phyloP scores from a whole-genome alignment of 148 eudicot species.

The Silene latifolia region DNA sequence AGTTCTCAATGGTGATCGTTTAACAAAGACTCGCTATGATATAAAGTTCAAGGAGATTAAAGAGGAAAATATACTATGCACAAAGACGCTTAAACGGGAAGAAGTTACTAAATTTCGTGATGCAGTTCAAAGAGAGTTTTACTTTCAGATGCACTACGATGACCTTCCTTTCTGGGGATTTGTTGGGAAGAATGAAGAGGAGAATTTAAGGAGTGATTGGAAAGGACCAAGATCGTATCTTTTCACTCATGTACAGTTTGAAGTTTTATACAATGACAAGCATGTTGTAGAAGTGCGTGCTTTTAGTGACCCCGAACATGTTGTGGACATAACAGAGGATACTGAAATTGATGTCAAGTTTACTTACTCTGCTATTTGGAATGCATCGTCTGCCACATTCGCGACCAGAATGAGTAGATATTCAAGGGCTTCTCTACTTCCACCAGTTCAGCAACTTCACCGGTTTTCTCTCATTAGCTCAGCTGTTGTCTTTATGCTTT shows the following conservation, averaged over 20 bases:
- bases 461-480: constrained; percentile 70
- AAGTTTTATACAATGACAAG: constrained; percentile 53
- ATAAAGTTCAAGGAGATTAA: constrained; percentile 52
- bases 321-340: constrained; percentile 64
- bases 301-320: constrained; percentile 69
- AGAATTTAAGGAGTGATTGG: constrained; percentile 25
- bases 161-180: constrained; percentile 89
- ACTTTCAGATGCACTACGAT: constrained; percentile 75
- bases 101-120: constrained; percentile 53
- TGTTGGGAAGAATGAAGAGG: constrained; percentile 69
- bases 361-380: constrained; percentile 68
- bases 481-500: constrained; percentile 49
- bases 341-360: constrained; percentile 44
- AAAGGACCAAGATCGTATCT: constrained; percentile 51
- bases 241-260: constrained; percentile 66
- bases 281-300: constrained; percentile 70
- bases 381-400: constrained; percentile 42
- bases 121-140: constrained; percentile 58
- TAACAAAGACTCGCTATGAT: constrained; percentile 48
- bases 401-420: constrained; percentile 62
- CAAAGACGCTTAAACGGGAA: constrained; percentile 34
- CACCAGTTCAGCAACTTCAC: constrained; percentile 48
- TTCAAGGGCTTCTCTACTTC: constrained; percentile 46
- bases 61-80: constrained; percentile 46
- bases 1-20: constrained; percentile 60